Evolutionary conservation across 2,329 filamentous ascomycete species (phyloP), one percentile per base, ranked within the genome.

Genomic region (Nemania bipapillata): DNA sequence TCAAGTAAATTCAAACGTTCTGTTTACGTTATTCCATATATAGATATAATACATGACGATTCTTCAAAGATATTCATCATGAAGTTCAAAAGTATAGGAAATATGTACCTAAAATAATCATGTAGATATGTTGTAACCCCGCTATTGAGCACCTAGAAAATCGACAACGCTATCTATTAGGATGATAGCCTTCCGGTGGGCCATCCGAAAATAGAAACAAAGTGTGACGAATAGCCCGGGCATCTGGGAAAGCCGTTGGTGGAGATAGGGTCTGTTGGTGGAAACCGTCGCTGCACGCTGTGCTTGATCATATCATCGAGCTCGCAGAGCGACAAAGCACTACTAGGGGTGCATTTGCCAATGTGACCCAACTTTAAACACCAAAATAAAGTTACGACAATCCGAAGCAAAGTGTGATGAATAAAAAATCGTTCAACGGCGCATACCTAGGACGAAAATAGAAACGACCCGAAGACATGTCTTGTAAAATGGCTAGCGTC

Each of bases 171-270:
- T 35, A 55, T 47, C 15, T 26, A 47, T 28, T 4, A n/a, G n/a
- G n/a, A n/a, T n/a, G n/a, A n/a, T 20, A 55, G 60, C 26, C 6
- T 28, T 28, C 60, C 15, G 6, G 61, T 63, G 30, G 61, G 30
- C 45, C 22, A 40, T 26, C 56, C 57, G 11, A 66, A 66, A 66
- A 66, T 66, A 66, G 63, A 66, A 66, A 57, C 32, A 37, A 62
- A 47, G 37, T 56, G 52, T 47, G 60, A 63, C 52, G 40, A 54
- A 8, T 2, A 11, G 17, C 20, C 8, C 20, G 15, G 17, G 40
- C 20, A 24, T 54, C 37, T 47, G n/a, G 24, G 22, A 17, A 55
- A 55, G 12, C 40, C 45, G 50, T 55, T 49, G 37, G 57, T 26
- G 26, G 20, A 45, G 28, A 37, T 47, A 45, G 20, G 17, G 35